These are phyloP conservation scores for Pistacia atlantica DNA, from an alignment of 345 rosid genomes.

Conservation along the genomic window DNA sequence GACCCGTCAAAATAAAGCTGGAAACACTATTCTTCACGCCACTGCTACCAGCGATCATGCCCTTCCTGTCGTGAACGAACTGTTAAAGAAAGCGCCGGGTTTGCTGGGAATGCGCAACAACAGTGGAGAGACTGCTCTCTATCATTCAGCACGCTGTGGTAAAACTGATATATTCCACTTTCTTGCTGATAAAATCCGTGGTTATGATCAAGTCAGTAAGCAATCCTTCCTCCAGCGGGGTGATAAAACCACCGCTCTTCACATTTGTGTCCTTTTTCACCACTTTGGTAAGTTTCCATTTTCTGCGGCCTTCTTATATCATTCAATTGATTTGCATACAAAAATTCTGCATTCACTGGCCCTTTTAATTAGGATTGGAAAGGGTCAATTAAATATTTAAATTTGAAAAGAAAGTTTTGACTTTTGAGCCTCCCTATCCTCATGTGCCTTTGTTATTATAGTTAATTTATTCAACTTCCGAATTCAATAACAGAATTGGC, in stretches of 20 bases:
- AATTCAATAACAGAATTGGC: background rate
- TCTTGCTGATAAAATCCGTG: background rate
- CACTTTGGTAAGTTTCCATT: constrained; percentile 19
- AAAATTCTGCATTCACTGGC: too few relatives aligned
- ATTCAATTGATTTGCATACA: too few relatives aligned
- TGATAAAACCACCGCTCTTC: constrained; percentile 22
- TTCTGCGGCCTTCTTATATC: too few relatives aligned
- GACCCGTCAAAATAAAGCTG: background rate
- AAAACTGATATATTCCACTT: background rate
- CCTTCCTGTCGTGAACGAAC: background rate
- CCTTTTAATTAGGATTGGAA: too few relatives aligned
- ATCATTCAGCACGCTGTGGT: background rate
- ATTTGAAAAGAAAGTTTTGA: too few relatives aligned
- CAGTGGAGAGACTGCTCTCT: constrained; percentile 2
- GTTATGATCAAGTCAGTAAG: background rate
- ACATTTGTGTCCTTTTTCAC: constrained; percentile 18
- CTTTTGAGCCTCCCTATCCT: too few relatives aligned
- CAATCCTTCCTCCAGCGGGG: background rate
- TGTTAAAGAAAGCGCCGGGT: background rate
- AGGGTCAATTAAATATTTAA: too few relatives aligned
- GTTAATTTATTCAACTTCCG: background rate
- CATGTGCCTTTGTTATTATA: too few relatives aligned
- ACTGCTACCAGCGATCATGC: constrained; percentile 6
- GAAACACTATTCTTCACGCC: constrained; percentile 23
- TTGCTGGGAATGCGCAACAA: constrained; percentile 5